Conservation (phyloP, 306 rosid species). For the Trifolium pratense region DNA sequence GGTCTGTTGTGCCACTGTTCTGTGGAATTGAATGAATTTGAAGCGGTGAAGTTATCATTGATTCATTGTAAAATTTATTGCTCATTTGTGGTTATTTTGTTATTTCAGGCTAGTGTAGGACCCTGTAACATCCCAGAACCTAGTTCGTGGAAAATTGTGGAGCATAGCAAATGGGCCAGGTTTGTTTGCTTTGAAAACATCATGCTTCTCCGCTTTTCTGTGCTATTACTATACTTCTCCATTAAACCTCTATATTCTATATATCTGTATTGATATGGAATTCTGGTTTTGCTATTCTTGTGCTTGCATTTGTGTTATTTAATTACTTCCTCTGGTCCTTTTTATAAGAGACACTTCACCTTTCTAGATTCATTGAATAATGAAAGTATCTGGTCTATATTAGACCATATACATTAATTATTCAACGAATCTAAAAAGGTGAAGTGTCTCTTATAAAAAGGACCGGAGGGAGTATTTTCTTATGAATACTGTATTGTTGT, state of each 20-base stretch:
- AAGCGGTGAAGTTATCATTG: background rate
- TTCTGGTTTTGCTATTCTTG: conserved; percentile 21
- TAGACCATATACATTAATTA: no score
- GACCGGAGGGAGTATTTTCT: no score
- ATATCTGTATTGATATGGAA: conserved; percentile 4
- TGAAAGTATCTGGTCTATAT: no score
- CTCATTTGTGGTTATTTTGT: conserved; percentile 15
- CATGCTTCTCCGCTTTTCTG: conserved; percentile 6
- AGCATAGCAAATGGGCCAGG: conserved; percentile 98
- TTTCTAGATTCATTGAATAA: no score
- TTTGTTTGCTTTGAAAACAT: conserved; percentile 46
- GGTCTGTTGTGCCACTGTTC: background rate
- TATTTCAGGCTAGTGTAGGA: conserved; percentile 81
- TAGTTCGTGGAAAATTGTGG: conserved; percentile 86
- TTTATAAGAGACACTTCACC: no score
- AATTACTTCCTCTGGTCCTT: no score
- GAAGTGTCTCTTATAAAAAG: no score
- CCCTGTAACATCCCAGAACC: conserved; percentile 87
- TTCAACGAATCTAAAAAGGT: no score
- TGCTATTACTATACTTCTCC: conserved; percentile 22
- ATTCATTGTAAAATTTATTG: conserved; percentile 22
- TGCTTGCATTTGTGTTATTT: background rate
- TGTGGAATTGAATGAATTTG: conserved; percentile 19
- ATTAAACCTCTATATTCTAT: conserved; percentile 15
- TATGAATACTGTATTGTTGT: background rate